Evolutionary conservation across 108 stramenopile genomes (phyloP).

Genomic region (Cylindrotheca fusiformis): DNA sequence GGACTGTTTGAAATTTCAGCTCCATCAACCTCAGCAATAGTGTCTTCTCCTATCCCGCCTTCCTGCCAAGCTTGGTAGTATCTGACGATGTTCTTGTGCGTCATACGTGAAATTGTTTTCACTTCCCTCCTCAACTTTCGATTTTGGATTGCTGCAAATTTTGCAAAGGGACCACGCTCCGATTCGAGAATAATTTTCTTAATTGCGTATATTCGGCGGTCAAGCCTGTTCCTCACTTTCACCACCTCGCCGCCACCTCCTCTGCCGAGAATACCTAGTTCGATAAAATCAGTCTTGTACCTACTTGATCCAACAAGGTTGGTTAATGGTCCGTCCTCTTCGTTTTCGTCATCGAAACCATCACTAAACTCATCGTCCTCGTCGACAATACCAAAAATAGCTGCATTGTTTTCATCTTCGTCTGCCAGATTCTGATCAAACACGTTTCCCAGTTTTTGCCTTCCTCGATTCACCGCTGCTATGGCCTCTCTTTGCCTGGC

Average conservation of each 20-base stretch:
- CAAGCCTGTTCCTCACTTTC: conserved; percentile 75
- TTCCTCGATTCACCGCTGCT: conserved; percentile 24
- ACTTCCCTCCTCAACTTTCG: conserved; percentile 77
- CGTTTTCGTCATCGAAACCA: conserved; percentile 37
- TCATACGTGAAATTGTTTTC: conserved; percentile 82
- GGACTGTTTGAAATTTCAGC: conserved; percentile 13
- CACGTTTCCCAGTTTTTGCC: conserved; percentile 12
- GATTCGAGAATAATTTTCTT: conserved; percentile 74
- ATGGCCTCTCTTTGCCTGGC: conserved; percentile 35
- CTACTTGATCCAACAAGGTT: conserved; percentile 29
- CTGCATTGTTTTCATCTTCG: conserved; percentile 12
- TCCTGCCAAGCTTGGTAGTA: conserved; percentile 85
- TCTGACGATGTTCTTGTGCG: conserved; percentile 77
- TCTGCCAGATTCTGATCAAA: conserved; percentile 2
- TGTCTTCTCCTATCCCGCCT: conserved; percentile 9
- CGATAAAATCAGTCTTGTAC: conserved; percentile 79
- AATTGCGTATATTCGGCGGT: conserved; percentile 71
- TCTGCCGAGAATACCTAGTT: conserved; percentile 69
- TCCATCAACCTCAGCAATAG: conserved; percentile 4
- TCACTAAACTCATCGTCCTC: conserved; percentile 33
- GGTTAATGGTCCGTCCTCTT: conserved; percentile 8
- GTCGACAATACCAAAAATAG: conserved; percentile 1
- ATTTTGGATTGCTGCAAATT: conserved; percentile 60
- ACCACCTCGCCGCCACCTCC: conserved; percentile 87
- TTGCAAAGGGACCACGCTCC: conserved; percentile 42